These are phyloP conservation scores for Zygoascus meyerae DNA, from an alignment of 1,139 yeast genomes.

Conservation along the genomic window DNA sequence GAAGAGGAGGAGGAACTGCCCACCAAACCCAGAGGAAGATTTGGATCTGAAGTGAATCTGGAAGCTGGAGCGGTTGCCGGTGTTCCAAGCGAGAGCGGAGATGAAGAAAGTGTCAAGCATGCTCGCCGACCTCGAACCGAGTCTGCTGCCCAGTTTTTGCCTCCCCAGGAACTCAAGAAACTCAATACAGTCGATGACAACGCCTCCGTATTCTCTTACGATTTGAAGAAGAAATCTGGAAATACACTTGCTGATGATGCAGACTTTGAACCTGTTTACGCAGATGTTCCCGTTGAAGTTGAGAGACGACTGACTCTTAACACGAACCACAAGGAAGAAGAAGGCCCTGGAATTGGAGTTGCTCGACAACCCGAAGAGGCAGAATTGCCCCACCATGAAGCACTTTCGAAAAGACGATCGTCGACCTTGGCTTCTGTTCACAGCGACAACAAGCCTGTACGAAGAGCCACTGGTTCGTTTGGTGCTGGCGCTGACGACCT, in stretches of 20 bases:
- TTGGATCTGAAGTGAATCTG: slow-evolving; percentile 28
- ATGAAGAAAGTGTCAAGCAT: background rate
- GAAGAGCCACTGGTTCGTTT: slow-evolving; percentile 33
- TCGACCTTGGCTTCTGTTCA: slow-evolving; percentile 23
- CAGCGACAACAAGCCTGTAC: slow-evolving; percentile 17
- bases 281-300: slow-evolving; percentile 30
- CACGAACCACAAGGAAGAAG: slow-evolving; percentile 33
- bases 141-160: slow-evolving; percentile 8
- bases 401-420: slow-evolving; percentile 27
- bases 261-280: slow-evolving; percentile 32
- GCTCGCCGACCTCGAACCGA: slow-evolving; percentile 5
- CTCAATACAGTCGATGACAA: slow-evolving; percentile 16
- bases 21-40: slow-evolving; percentile 22
- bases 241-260: slow-evolving; percentile 30
- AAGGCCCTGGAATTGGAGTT: slow-evolving; percentile 26
- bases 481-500: slow-evolving; percentile 27
- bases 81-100: background rate
- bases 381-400: slow-evolving; percentile 22
- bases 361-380: slow-evolving; percentile 33
- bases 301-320: slow-evolving; percentile 34
- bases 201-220: slow-evolving; percentile 34
- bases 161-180: slow-evolving; percentile 6
- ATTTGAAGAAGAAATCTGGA: slow-evolving; percentile 27
- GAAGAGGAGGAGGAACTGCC: slow-evolving; percentile 11
- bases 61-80: slow-evolving; percentile 18